phyloP scores from a whole-genome alignment of 2,329 filamentous ascomycete genomes.

The Pseudocercospora cruenta region DNA sequence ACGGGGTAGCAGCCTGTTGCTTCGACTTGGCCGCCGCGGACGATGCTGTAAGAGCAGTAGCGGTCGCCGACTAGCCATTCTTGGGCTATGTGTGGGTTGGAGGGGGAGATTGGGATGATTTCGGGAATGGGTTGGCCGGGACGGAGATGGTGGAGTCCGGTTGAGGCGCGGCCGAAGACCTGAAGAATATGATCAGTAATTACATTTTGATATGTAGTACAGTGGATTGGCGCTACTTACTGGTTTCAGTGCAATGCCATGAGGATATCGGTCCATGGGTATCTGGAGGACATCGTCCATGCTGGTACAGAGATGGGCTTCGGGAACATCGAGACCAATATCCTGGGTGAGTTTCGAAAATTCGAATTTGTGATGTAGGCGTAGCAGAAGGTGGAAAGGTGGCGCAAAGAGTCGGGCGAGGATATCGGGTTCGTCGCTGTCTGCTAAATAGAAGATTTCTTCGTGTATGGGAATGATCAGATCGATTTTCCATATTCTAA shows the following conservation, averaged over 20 bases:
- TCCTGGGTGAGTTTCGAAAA: slow-evolving; percentile 32
- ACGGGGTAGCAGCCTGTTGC: slow-evolving; percentile 38
- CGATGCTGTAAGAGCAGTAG: slow-evolving; percentile 38
- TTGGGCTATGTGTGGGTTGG: slow-evolving; percentile 34
- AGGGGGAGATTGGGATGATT: slow-evolving; percentile 21
- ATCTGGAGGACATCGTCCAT: slow-evolving; percentile 26
- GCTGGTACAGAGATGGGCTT: slow-evolving; percentile 32
- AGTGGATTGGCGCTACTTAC: too few species aligned
- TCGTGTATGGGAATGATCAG: slow-evolving; percentile 38
- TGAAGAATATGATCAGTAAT: too few species aligned
- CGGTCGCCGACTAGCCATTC: slow-evolving; percentile 38
- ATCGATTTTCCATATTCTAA: slow-evolving; percentile 25
- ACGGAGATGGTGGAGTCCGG: slow-evolving; percentile 22
- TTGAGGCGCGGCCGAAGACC: slow-evolving; percentile 35
- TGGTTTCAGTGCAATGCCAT: slow-evolving; percentile 37
- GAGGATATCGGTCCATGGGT: slow-evolving; percentile 27
- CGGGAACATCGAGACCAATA: slow-evolving; percentile 33
- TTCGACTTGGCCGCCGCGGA: slow-evolving; percentile 32
- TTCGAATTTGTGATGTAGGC: slow-evolving; percentile 40
- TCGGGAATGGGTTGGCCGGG: slow-evolving; percentile 18
- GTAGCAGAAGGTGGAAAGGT: slow-evolving; percentile 31
- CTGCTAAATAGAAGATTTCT: slow-evolving; percentile 39
- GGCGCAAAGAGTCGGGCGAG: slow-evolving; percentile 35
- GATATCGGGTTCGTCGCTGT: slow-evolving; percentile 32
- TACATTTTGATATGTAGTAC: too few species aligned